These are phyloP conservation scores for Amyloporia xantha DNA, from an alignment of 768 basidiomycete species.

Conservation along the genomic window DNA sequence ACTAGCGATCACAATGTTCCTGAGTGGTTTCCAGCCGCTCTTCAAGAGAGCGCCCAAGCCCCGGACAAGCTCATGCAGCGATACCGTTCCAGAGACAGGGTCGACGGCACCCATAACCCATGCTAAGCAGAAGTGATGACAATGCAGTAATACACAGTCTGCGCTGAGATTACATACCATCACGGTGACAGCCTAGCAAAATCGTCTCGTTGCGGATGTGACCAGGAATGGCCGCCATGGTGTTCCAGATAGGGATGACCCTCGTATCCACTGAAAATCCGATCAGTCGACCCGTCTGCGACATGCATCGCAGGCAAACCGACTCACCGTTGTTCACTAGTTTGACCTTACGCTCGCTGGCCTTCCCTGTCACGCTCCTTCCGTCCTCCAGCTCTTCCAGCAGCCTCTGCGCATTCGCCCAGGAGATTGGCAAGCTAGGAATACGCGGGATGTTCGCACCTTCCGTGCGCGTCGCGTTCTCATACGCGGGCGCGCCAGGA, in stretches of 20 bases:
- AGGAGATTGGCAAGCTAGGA: conserved; percentile 85
- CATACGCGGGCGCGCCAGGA: conserved; percentile 82
- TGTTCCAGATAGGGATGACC: conserved; percentile 88
- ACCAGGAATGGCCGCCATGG: conserved; percentile 78
- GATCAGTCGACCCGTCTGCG: neutral
- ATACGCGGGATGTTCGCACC: conserved; percentile 63
- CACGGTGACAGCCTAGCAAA: conserved; percentile 85
- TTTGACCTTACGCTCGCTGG: conserved; percentile 42
- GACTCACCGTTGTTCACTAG: conserved; percentile 53
- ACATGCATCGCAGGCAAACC: conserved; percentile 46
- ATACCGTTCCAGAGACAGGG: conserved; percentile 74
- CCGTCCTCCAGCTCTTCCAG: conserved; percentile 38
- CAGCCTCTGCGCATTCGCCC: conserved; percentile 67
- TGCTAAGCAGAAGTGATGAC: neutral
- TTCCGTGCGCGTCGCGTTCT: conserved; percentile 62
- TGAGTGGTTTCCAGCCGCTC: conserved; percentile 80
- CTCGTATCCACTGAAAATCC: conserved; percentile 55
- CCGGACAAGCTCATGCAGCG: conserved; percentile 69
- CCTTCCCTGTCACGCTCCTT: conserved; percentile 42
- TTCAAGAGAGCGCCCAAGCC: conserved; percentile 65
- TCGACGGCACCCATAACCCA: conserved; percentile 85
- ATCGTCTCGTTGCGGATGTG: conserved; percentile 81
- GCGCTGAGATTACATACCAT: conserved; percentile 41
- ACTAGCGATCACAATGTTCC: conserved; percentile 68
- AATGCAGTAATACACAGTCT: neutral